phyloP scores from a whole-genome alignment of 306 rosid genomes.

The Quercus bicolor region DNA sequence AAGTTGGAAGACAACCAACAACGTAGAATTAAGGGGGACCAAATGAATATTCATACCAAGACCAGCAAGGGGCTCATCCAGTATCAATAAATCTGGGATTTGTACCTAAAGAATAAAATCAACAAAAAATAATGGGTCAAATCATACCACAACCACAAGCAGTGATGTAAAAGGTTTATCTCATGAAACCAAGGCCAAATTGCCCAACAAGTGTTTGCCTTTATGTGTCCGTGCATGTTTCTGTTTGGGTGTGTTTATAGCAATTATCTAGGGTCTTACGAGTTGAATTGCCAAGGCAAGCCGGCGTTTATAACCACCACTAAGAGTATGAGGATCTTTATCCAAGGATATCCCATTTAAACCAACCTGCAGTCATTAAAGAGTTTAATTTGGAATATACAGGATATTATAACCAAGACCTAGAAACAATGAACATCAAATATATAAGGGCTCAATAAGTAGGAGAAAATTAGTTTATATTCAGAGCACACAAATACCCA shows the following conservation, averaged over 20 bases:
- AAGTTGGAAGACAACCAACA: slow-evolving; percentile 14
- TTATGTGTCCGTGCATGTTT: slow-evolving; percentile 2
- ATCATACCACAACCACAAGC: not conserved
- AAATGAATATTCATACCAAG: slow-evolving; percentile 61
- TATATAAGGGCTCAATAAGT: not conserved
- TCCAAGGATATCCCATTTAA: slow-evolving; percentile 80
- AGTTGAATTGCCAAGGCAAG: slow-evolving; percentile 93
- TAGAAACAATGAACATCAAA: slow-evolving; percentile 9
- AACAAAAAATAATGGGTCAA: slow-evolving; percentile 12
- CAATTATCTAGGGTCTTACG: slow-evolving; percentile 41
- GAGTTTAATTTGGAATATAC: not conserved
- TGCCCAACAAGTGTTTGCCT: not conserved
- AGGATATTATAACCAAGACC: slow-evolving; percentile 1
- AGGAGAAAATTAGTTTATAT: slow-evolving; percentile 13
- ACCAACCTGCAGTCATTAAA: slow-evolving; percentile 58
- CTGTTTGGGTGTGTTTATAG: not conserved
- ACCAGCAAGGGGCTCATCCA: slow-evolving; percentile 98
- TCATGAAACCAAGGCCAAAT: not conserved
- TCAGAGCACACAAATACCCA: slow-evolving; percentile 55
- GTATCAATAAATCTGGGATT: slow-evolving; percentile 77
- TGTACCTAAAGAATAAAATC: slow-evolving; percentile 62
- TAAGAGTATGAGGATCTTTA: slow-evolving; percentile 86
- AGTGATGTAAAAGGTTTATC: not conserved
- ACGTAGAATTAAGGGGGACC: slow-evolving; percentile 10
- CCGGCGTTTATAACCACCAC: slow-evolving; percentile 97